These are phyloP conservation scores for Phialemonium atrogriseum DNA, from an alignment of 2,329 filamentous ascomycete genomes.

Conservation along the genomic window DNA sequence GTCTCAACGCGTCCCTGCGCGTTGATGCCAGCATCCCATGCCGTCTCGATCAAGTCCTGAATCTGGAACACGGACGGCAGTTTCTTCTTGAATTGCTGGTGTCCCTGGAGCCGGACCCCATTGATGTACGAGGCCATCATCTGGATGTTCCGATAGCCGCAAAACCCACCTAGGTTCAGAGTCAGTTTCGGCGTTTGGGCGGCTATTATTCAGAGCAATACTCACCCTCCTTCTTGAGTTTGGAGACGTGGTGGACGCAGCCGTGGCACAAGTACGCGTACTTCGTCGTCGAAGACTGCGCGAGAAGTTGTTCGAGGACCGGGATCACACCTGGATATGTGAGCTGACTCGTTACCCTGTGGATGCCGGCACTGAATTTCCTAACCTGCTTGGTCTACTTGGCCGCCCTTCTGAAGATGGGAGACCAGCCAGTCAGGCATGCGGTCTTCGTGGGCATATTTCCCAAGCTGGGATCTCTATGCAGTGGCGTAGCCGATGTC, in stretches of 20 bases:
- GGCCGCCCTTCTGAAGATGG: conserved; percentile 52
- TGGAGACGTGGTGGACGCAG: conserved; percentile 69
- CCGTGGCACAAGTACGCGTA: conserved; percentile 75
- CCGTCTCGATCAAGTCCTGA: conserved; percentile 78
- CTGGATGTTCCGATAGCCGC: conserved; percentile 91
- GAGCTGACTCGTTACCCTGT: conserved; percentile 20
- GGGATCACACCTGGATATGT: conserved; percentile 51
- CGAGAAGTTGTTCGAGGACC: conserved; percentile 53
- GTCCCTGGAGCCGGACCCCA: conserved; percentile 44
- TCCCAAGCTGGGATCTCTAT: conserved; percentile 56
- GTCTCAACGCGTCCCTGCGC: conserved; percentile 67
- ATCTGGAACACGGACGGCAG: conserved; percentile 73
- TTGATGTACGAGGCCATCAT: conserved; percentile 78
- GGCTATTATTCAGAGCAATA: too few relatives aligned
- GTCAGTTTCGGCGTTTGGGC: too few relatives aligned
- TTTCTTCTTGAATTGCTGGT: conserved; percentile 48
- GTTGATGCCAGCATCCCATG: conserved; percentile 84
- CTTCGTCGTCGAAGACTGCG: conserved; percentile 54
- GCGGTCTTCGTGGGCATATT: conserved; percentile 61
- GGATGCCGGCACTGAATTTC: conserved; percentile 3
- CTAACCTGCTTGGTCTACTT: conserved; percentile 20
- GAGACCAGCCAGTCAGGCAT: conserved; percentile 65
- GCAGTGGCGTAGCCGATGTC: not conserved
- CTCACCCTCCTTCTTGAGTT: conserved; percentile 63
- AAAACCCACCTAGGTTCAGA: conserved; percentile 77